These are phyloP conservation scores for Populus deltoides DNA, from an alignment of 345 rosid genomes.

Conservation along the genomic window DNA sequence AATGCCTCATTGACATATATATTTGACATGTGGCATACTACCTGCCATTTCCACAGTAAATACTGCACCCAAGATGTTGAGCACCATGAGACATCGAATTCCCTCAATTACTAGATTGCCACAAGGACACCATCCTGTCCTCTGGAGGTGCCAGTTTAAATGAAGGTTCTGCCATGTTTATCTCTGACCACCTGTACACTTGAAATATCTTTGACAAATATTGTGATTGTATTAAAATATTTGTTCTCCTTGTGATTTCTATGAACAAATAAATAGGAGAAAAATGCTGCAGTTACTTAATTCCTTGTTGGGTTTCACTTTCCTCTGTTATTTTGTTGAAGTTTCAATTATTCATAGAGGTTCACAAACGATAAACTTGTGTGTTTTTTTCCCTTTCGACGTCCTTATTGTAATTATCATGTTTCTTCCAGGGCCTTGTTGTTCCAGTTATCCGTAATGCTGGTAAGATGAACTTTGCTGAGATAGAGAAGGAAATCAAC, in stretches of 20 bases:
- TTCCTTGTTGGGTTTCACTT: not conserved
- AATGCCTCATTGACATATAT: not conserved
- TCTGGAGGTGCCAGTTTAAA: not conserved
- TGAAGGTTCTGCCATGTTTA: not conserved
- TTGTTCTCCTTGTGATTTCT: not conserved
- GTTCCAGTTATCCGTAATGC: slow-evolving; percentile 79
- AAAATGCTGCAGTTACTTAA: not conserved
- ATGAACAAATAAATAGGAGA: not conserved
- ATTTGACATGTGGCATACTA: not conserved
- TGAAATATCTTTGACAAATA: not conserved
- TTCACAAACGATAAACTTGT: not conserved
- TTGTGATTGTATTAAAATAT: not conserved
- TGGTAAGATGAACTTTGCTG: slow-evolving; percentile 76
- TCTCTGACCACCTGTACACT: not conserved
- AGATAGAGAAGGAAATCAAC: slow-evolving; percentile 86
- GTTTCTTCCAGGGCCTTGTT: slow-evolving; percentile 63
- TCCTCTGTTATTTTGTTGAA: not conserved
- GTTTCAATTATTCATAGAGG: not conserved
- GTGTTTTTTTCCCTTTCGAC: not conserved
- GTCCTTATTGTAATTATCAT: not conserved
- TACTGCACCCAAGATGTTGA: not conserved
- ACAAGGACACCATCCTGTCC: not conserved
- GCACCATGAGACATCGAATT: not conserved
- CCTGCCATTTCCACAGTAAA: not conserved
- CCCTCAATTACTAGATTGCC: not conserved